Evolutionary conservation across 2,329 filamentous ascomycete species (phyloP).

Genomic region (Aspergillus sp.): DNA sequence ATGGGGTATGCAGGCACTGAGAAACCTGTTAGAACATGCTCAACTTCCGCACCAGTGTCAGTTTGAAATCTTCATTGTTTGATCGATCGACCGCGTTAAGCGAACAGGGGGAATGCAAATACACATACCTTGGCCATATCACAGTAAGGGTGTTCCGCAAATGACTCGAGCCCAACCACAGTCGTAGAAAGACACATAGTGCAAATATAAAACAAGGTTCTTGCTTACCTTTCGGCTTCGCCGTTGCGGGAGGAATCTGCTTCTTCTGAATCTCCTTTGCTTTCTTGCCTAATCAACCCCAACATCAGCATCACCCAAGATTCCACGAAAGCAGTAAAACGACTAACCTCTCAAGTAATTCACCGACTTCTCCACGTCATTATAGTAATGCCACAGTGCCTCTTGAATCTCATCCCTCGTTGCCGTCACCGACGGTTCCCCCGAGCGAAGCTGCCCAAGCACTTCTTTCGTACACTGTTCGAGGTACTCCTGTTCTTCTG

Average conservation of each 20-base stretch:
- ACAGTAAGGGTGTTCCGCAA: neutral
- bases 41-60: conserved; percentile 26
- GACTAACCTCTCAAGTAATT: conserved; percentile 64
- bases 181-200: conserved; percentile 6
- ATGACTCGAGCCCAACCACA: conserved; percentile 25
- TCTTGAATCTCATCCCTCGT: conserved; percentile 74
- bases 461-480: conserved; percentile 61
- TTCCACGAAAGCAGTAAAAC: conserved; percentile 2
- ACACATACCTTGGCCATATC: conserved; percentile 5
- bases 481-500: conserved; percentile 51
- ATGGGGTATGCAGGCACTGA: conserved; percentile 27
- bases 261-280: conserved; percentile 32
- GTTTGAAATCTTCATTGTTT: conserved; percentile 15
- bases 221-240: conserved; percentile 23
- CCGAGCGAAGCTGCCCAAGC: conserved; percentile 55
- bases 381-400: conserved; percentile 91
- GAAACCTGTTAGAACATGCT: conserved; percentile 32
- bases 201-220: conserved; percentile 7
- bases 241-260: conserved; percentile 14
- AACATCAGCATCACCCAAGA: neutral
- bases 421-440: conserved; percentile 53
- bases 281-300: conserved; percentile 23
- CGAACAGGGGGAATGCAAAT: conserved; percentile 10
- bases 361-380: conserved; percentile 80
- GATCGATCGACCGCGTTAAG: conserved; percentile 3